A percentile compares a stretch with the other conserved stretches of the same genome.
Evolutionary conservation across 768 basidiomycete species (phyloP).

Genomic region (Lactarius indigo): DNA sequence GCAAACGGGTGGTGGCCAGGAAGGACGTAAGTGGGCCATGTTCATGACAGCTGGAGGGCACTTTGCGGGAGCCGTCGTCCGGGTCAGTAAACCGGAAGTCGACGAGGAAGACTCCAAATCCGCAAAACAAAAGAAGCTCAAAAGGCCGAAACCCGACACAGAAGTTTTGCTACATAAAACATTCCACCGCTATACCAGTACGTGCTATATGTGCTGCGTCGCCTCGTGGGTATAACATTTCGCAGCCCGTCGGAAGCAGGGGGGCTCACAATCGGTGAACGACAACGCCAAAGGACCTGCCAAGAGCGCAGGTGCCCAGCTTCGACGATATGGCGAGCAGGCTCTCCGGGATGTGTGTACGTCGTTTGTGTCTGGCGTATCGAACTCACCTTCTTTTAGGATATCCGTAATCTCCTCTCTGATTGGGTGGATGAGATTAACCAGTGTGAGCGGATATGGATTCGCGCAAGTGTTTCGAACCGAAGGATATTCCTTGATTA

Average conservation of each 20-base stretch:
- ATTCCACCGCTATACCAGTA: constrained; percentile 98
- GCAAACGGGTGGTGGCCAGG: constrained; percentile 47
- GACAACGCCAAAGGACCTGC: constrained; percentile 93
- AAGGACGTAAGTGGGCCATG: constrained; percentile 83
- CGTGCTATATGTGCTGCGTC: constrained; percentile 32
- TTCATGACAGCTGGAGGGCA: constrained; percentile 98
- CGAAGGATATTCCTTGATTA: constrained; percentile 88
- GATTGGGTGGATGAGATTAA: constrained; percentile 89
- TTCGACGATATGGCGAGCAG: constrained; percentile 94
- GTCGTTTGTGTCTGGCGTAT: not conserved
- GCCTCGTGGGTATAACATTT: not conserved
- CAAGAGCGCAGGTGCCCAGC: constrained; percentile 88
- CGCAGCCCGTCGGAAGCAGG: constrained; percentile 92
- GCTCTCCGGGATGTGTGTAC: constrained; percentile 79
- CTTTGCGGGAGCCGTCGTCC: constrained; percentile 89
- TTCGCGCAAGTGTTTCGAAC: constrained; percentile 86
- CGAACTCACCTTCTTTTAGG: constrained; percentile 42
- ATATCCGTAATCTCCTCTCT: constrained; percentile 76
- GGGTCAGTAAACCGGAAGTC: constrained; percentile 52
- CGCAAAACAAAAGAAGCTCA: constrained; percentile 41
- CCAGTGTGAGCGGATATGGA: constrained; percentile 86
- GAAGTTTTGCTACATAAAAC: constrained; percentile 90
- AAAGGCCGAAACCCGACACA: constrained; percentile 67
- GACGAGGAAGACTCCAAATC: constrained; percentile 38
- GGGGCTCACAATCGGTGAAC: constrained; percentile 88